Evolutionary conservation across 345 rosid species (phyloP), one percentile per base, ranked within the genome.

Genomic region (Arabidopsis arenosa): DNA sequence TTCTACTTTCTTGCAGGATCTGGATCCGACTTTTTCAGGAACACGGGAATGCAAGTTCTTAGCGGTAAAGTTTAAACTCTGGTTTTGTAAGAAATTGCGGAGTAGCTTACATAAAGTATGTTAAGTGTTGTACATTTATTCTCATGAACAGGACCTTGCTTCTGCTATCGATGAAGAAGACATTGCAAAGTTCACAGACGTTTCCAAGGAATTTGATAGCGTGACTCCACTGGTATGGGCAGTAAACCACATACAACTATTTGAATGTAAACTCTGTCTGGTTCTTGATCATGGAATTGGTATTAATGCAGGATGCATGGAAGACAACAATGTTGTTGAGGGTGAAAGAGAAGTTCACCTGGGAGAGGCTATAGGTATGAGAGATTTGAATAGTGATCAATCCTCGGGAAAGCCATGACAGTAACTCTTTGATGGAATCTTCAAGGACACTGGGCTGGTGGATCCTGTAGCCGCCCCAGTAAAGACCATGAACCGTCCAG

Each of bases 291-390:
- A 41, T 72, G 68, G 9, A 59, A 58, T 23, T 59, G 49, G 47
- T 66, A 36, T 15, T 9, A n/a, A 49, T 57, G 70, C 75, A 96
- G 98, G 99, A 93, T 76, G 72, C 97, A 4, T 93, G 98, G 97
- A 96, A 96, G 90, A 96, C 99, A 10, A 91, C 96, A 12, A 89
- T 93, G 76, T 80, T 96, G 60, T 79, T 92, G 86, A 86, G 99
- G 82, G 98, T 96, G 80, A 96, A 96, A 83, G 98, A 93, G 75
- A 96, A 91, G 90, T 85, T 96, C 73, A 94, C 99, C 99, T 92
- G 90, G 15, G 88, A 75, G 63, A 88, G 78, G 35, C 80, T 68
- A 81, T 82, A 90, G 74, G 86, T 75, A 82, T 87, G 89, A 84
- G 96, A 95, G 75, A 92, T 85, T 76, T 87, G 89, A 78, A 88